Base-by-base conservation (phyloP, 257 asterid species). In the Solanum infundibuliforme region DNA sequence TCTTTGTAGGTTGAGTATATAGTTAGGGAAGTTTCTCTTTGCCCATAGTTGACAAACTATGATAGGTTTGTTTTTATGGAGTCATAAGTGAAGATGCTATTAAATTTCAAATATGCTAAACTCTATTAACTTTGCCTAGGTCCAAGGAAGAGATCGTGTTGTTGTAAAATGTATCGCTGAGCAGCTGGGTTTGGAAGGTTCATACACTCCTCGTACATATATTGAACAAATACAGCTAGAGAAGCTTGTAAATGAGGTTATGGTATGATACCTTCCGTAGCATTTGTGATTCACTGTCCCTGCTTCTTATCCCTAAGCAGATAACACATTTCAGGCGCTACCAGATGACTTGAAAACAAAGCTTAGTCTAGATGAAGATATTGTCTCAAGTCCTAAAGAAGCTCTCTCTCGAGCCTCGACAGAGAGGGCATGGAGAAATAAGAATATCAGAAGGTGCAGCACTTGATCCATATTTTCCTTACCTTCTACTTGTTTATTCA, bases 211-310 rank as follows among this genome's bases (percentile, higher is more conserved):
- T 5, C 95, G 96, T 66, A 97, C 99, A 83, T 97, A 97, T 83
- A 97, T 97, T 55, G 98, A 97, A 91, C 99, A 97, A 91, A 97
- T 97, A 87, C 99, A 97, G 93, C 89, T 97, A 90, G 99, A 97
- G 93, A 97, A 96, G 91, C 98, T 97, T 88, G 97, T 97, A 34
- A 91, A 94, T 77, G 99, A 97, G 74, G 95, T 97, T 89, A 96
- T 95, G 99, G 99, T 97, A 94, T 87, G 95, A 46, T 62, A 73
- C 16, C 77, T 87, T 77, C 34, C 83, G 6, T 11, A 83, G 55
- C 88, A 77, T 88, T 66, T 29, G 85, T 81, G 68, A 29, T 46
- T 52, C 85, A 71, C 41, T 46, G 68, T 81, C 68, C 68, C 85
- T 81, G 36, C 68, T 46, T 81, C 85, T 81, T 86, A 58, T 83